These are phyloP conservation scores for Aspergillus coremiiformis DNA, from an alignment of 495 filamentous ascomycete genomes.

Conservation along the genomic window DNA sequence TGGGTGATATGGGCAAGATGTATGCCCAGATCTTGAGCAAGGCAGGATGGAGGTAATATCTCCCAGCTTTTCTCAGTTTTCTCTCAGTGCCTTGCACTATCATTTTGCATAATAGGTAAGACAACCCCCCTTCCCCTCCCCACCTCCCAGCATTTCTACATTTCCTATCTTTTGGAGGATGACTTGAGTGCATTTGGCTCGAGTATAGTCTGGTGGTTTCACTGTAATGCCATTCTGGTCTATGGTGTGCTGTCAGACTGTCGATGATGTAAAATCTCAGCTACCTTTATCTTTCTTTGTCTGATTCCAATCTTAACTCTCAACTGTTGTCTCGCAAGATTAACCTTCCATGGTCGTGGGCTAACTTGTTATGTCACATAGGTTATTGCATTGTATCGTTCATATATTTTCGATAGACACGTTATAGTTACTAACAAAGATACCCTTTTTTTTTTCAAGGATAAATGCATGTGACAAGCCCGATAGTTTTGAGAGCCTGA, in stretches of 20 bases:
- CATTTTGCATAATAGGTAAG: constrained; percentile 26
- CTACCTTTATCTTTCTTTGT: constrained; percentile 85
- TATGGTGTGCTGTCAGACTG: constrained; percentile 36
- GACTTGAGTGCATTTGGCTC: constrained; percentile 99
- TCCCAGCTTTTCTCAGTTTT: constrained; percentile 8
- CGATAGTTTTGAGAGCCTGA: constrained; percentile 71
- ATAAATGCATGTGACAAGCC: constrained; percentile 90
- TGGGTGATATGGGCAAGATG: constrained; percentile 99
- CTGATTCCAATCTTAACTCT: constrained; percentile 47
- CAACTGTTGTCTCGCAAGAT: background rate
- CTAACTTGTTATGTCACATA: constrained; percentile 11
- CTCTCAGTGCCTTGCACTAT: constrained; percentile 6
- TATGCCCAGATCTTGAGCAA: constrained; percentile 79
- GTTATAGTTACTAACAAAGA: constrained; percentile 27
- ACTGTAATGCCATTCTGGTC: constrained; percentile 46
- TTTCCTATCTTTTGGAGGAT: constrained; percentile 56
- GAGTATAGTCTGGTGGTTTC: constrained; percentile 60
- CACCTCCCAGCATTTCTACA: constrained; percentile 13
- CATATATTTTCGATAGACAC: constrained; percentile 6
- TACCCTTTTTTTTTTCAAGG: constrained; percentile 48
- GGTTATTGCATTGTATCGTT: constrained; percentile 4
- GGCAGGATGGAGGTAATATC: constrained; percentile 88
- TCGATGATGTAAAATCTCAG: constrained; percentile 96
- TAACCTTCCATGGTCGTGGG: background rate
- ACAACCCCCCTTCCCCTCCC: constrained; percentile 10